Evolutionary conservation across 768 basidiomycete species (phyloP).

Genomic region (Xerocomus brunneocitrinus): DNA sequence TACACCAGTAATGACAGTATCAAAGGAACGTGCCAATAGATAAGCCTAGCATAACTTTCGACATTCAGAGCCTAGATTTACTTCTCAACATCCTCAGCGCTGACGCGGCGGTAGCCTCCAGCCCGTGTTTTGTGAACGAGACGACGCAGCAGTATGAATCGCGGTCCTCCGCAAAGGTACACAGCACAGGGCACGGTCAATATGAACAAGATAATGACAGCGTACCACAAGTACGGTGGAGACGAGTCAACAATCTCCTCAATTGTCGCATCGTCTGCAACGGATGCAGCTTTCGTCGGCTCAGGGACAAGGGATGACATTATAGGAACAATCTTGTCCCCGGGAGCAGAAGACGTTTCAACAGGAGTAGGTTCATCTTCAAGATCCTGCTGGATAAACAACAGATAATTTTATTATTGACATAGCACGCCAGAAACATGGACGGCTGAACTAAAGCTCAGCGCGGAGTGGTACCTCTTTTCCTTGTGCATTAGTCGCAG

Average conservation of each 20-base stretch:
- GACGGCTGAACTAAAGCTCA: conserved; percentile 73
- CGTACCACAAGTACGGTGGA: conserved; percentile 16
- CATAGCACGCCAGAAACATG: conserved; percentile 36
- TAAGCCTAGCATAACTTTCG: background rate
- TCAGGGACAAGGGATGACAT: conserved; percentile 3
- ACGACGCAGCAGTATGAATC: conserved; percentile 31
- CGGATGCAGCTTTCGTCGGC: background rate
- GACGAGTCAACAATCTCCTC: conserved; percentile 4
- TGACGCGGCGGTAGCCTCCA: conserved; percentile 43
- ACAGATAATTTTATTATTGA: conserved; percentile 49
- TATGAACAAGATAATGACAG: conserved; percentile 32
- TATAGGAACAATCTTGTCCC: conserved; percentile 14
- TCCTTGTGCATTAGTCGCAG: conserved; percentile 55
- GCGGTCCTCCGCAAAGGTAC: conserved; percentile 46
- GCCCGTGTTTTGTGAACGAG: conserved; percentile 35
- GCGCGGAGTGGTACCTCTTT: conserved; percentile 90
- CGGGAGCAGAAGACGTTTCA: conserved; percentile 11
- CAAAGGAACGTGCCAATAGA: background rate
- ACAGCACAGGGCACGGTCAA: conserved; percentile 42
- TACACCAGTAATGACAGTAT: background rate
- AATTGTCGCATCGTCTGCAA: background rate
- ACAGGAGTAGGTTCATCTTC: conserved; percentile 17
- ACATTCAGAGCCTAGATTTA: conserved; percentile 9
- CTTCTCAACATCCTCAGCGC: conserved; percentile 48
- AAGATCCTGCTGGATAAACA: conserved; percentile 44